Percentiles rank a stretch among this genome's conserved stretches.
Evolutionary conservation across 169 alveolate species (phyloP).

Genomic region (Plasmodium knowlesi): DNA sequence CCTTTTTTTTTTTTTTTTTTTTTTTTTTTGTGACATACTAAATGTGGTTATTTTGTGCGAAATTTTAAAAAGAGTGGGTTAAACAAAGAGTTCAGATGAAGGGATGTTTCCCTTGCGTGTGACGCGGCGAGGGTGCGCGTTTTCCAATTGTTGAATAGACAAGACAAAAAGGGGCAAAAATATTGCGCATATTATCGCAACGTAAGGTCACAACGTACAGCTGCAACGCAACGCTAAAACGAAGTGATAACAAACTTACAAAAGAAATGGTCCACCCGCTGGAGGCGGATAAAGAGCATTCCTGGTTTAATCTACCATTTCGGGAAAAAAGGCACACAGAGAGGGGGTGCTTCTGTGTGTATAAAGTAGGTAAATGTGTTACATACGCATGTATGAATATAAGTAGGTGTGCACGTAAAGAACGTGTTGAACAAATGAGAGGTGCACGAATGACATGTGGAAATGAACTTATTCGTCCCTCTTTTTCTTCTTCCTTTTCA

Average conservation of each 20-base stretch:
- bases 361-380: background rate
- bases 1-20: background rate
- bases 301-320: background rate
- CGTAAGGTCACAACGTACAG: background rate
- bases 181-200: background rate
- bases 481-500: conserved; percentile 29
- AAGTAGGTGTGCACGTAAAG: background rate
- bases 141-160: background rate
- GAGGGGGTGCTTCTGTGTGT: background rate
- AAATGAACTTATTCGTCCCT: background rate
- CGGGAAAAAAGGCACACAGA: background rate
- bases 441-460: background rate
- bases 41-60: background rate
- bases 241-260: background rate
- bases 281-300: background rate
- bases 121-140: background rate
- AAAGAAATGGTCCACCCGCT: background rate
- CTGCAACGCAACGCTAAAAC: background rate
- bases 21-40: background rate
- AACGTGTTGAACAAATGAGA: background rate
- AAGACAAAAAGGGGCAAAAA: background rate
- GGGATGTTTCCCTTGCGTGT: background rate
- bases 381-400: background rate
- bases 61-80: background rate
- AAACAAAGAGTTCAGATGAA: background rate